A percentile compares a stretch with the other conserved stretches of the same genome.
phyloP scores from a whole-genome alignment of 345 rosid genomes.

The Gossypioides kirkii region DNA sequence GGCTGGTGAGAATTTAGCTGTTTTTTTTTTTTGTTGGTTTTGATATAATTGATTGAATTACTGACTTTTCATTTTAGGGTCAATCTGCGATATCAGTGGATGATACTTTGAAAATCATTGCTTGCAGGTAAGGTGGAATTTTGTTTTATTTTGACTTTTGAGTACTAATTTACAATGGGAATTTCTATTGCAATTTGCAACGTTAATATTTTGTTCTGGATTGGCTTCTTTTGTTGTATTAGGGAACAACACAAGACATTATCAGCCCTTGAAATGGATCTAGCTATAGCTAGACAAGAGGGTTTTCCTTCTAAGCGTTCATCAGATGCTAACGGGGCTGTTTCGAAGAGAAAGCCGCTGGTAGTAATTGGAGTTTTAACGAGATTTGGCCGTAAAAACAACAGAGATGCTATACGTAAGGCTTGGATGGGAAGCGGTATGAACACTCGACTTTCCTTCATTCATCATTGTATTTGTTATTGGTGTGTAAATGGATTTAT shows the following conservation, averaged over 20 bases:
- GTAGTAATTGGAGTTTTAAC: constrained; percentile 77
- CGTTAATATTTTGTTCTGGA: neutral
- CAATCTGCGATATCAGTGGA: constrained; percentile 83
- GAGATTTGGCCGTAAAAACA: constrained; percentile 62
- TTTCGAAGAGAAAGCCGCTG: constrained; percentile 49
- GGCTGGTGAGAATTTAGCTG: constrained; percentile 45
- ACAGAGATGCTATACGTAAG: constrained; percentile 78
- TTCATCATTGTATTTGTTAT: constrained; percentile 6
- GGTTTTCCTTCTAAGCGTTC: constrained; percentile 51
- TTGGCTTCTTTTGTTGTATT: constrained; percentile 12
- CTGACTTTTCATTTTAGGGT: constrained; percentile 40
- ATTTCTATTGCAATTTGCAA: neutral
- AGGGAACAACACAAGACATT: constrained; percentile 88
- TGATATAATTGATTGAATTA: neutral
- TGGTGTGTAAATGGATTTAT: neutral
- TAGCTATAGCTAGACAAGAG: constrained; percentile 56
- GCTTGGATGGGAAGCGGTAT: constrained; percentile 92
- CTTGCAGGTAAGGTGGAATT: constrained; percentile 56
- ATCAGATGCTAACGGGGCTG: constrained; percentile 25
- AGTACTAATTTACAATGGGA: neutral
- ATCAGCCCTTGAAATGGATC: constrained; percentile 60
- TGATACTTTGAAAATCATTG: constrained; percentile 81
- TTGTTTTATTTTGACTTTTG: neutral
- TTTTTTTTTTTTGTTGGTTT: neutral
- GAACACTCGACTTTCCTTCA: constrained; percentile 6